phyloP scores from a whole-genome alignment of 2,329 filamentous ascomycete genomes.

The Colletotrichum somersetense region DNA sequence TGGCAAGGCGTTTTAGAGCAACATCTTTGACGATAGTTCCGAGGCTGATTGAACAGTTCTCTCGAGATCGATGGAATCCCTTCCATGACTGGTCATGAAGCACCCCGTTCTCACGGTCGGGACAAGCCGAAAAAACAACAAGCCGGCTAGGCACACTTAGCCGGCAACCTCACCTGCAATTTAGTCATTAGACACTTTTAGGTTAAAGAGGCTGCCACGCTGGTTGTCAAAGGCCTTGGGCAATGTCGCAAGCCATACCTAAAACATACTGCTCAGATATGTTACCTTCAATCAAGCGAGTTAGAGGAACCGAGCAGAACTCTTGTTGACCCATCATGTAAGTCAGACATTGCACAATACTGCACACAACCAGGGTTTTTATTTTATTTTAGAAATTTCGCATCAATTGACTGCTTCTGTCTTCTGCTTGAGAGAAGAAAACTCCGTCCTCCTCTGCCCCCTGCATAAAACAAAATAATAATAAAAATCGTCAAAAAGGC shows the following conservation, averaged over 20 bases:
- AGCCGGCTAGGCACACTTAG: not conserved
- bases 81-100: not conserved
- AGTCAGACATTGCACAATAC: not conserved
- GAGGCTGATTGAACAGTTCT: not conserved
- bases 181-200: not conserved
- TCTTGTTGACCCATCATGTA: not conserved
- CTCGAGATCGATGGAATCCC: not conserved
- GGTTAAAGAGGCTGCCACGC: not conserved
- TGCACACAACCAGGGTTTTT: not conserved
- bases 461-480: not conserved
- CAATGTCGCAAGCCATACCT: not conserved
- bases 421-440: not conserved
- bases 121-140: not conserved
- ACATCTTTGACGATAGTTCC: not conserved
- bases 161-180: not conserved
- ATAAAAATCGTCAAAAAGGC: constrained; percentile 13
- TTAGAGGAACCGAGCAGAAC: not conserved
- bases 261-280: not conserved
- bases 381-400: constrained; percentile 10
- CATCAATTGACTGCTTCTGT: constrained; percentile 14
- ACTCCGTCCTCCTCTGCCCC: constrained; percentile 4
- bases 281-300: not conserved
- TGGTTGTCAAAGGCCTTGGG: constrained; percentile 10
- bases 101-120: not conserved
- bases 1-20: not conserved